Evolutionary conservation across 495 filamentous ascomycete species (phyloP).

Genomic region (Penicillium arizonense): DNA sequence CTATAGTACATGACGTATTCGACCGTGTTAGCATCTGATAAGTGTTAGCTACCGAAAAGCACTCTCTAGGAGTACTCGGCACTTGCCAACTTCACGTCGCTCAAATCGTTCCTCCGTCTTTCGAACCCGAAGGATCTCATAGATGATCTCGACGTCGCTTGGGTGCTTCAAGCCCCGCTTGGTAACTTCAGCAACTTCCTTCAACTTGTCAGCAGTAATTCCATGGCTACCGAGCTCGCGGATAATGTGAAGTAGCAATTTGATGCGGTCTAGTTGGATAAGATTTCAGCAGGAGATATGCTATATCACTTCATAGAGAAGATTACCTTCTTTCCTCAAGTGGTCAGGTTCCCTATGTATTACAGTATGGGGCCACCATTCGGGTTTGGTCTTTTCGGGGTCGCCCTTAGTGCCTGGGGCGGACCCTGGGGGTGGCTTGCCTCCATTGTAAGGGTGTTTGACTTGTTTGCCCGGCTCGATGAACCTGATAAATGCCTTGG

Average conservation of each 20-base stretch:
- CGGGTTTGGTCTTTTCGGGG: conserved; percentile 60
- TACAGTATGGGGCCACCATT: conserved; percentile 72
- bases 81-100: conserved; percentile 43
- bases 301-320: not conserved
- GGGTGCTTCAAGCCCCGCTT: conserved; percentile 32
- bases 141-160: conserved; percentile 38
- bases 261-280: conserved; percentile 30
- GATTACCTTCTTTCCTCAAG: conserved; percentile 67
- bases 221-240: conserved; percentile 30
- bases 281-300: conserved; percentile 1
- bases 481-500: conserved; percentile 75
- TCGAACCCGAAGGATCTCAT: conserved; percentile 53
- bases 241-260: conserved; percentile 41
- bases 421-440: conserved; percentile 34
- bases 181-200: conserved; percentile 37
- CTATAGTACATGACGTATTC: conserved; percentile 38
- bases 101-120: conserved; percentile 52
- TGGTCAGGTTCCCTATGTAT: conserved; percentile 85
- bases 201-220: conserved; percentile 40
- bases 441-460: conserved; percentile 59
- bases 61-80: not conserved
- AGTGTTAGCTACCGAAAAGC: not conserved
- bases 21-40: conserved; percentile 16
- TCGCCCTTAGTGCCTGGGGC: conserved; percentile 34
- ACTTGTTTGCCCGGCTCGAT: conserved; percentile 83